phyloP scores from a whole-genome alignment of 768 basidiomycete species.

The Mycena amicta region DNA sequence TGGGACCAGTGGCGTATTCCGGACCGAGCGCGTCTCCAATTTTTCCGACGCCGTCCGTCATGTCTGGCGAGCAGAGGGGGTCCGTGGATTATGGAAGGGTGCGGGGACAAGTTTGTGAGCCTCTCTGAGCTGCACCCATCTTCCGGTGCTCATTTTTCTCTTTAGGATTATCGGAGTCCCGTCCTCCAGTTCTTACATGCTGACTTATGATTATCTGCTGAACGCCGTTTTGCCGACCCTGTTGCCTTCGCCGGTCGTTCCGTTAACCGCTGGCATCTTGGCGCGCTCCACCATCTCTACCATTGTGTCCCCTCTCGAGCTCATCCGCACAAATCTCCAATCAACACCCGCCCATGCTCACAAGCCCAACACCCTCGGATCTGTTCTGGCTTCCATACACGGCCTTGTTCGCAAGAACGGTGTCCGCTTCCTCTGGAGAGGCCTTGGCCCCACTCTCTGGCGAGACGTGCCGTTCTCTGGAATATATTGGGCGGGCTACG shows the following conservation, averaged over 20 bases:
- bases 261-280: slow-evolving; percentile 79
- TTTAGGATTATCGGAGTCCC: slow-evolving; percentile 87
- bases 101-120: slow-evolving; percentile 87
- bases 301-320: slow-evolving; percentile 84
- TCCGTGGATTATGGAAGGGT: slow-evolving; percentile 93
- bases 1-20: slow-evolving; percentile 76
- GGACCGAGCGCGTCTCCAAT: slow-evolving; percentile 75
- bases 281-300: slow-evolving; percentile 82
- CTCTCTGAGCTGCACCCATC: neutral
- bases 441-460: slow-evolving; percentile 91
- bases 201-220: slow-evolving; percentile 89
- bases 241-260: slow-evolving; percentile 57
- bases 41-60: slow-evolving; percentile 84
- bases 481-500: slow-evolving; percentile 96
- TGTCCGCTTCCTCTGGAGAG: slow-evolving; percentile 79
- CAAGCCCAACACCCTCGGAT: slow-evolving; percentile 76
- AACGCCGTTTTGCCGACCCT: slow-evolving; percentile 63
- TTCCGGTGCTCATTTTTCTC: slow-evolving; percentile 17
- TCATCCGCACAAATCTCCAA: slow-evolving; percentile 91
- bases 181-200: slow-evolving; percentile 90
- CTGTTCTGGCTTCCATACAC: slow-evolving; percentile 67
- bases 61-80: slow-evolving; percentile 80
- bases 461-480: slow-evolving; percentile 98
- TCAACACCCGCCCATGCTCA: slow-evolving; percentile 74
- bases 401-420: slow-evolving; percentile 65